Base-by-base conservation (phyloP, 2,329 filamentous ascomycete species). In the Diaporthe australafricana region DNA sequence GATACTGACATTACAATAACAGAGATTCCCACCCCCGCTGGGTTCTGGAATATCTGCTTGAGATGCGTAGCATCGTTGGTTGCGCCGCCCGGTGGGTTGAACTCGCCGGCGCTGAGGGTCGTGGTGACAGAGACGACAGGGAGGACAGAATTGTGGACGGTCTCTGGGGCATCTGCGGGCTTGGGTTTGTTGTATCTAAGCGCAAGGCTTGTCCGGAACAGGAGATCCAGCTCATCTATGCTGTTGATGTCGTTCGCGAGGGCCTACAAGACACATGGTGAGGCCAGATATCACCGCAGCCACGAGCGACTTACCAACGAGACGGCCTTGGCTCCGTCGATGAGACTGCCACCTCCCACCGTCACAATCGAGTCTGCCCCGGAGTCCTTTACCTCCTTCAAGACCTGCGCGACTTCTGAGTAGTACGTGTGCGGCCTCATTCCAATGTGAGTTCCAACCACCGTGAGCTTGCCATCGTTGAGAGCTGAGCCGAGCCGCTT, bases 1-100 rank as follows among this genome's bases (percentile, higher is more conserved):
- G 11, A 32, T 11, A 63, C 57, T 22, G 5, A 63, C 11, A 88
- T 82, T 27, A 89, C 84, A 11, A 89, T 79, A 20, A 90, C 80
- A 20, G 82, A 77, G 0, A 86, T 82, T 1, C 86, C 86, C 25
- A 68, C 38, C 20, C 81, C 80, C 16, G 77, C 76, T 0, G 84
- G 83, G 9, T 75, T 52, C 17, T 48, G 20, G 35, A 77, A 77
- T 9, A 72, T 27, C 40, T 71, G 72, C 65, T 77, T 77, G 65
- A 71, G 72, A 35, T 69, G 70, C 9, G 74, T 75, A 35, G 53
- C 57, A 47, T 76, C 75, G 57, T 75, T 65, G 32, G 75, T 77
- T n/a, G 74, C 75, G 53, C 75, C 75, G 38, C 73, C 75, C 57
- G 74, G 68, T 6, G 70, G 35, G 47, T 72, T 74, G 71, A 72